Conservation (phyloP, 1,284 basidiomycete genomes). For the Irpex sp. region DNA sequence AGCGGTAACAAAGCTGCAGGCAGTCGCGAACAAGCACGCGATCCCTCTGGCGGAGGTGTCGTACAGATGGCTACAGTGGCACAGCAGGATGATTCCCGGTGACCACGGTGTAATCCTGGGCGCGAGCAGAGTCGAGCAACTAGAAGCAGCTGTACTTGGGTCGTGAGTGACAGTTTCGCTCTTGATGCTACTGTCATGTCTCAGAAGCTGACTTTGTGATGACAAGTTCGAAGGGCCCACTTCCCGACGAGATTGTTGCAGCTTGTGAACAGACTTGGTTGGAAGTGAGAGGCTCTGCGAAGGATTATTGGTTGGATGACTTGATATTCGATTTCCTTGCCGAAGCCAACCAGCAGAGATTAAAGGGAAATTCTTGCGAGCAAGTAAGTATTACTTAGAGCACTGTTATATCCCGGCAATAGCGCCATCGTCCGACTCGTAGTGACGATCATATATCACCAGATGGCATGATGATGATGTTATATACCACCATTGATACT, state of each 20-base stretch:
- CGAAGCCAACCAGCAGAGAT: no score
- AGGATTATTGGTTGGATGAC: slow-evolving; percentile 3
- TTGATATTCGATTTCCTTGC: no score
- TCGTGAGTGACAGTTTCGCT: slow-evolving; percentile 13
- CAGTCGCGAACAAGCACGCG: slow-evolving; percentile 33
- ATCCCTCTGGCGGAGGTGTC: slow-evolving; percentile 42
- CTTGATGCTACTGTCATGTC: no score
- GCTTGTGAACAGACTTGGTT: slow-evolving; percentile 49
- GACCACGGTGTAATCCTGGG: slow-evolving; percentile 38
- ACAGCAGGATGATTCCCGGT: slow-evolving; percentile 36
- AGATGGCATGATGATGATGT: no score
- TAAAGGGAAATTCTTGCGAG: no score
- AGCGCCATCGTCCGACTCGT: no score
- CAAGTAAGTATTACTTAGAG: no score
- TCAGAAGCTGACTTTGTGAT: not conserved
- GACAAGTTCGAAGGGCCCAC: slow-evolving; percentile 36
- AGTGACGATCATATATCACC: no score
- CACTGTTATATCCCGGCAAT: no score
- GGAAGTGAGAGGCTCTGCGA: slow-evolving; percentile 33
- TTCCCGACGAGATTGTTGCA: slow-evolving; percentile 46
- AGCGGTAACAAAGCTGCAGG: not conserved
- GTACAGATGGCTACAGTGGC: slow-evolving; percentile 42
- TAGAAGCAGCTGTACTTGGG: slow-evolving; percentile 33
- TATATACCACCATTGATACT: no score
- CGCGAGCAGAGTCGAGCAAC: slow-evolving; percentile 34